Conservation (phyloP, 2,329 filamentous ascomycete genomes). For the Botryotinia convoluta region DNA sequence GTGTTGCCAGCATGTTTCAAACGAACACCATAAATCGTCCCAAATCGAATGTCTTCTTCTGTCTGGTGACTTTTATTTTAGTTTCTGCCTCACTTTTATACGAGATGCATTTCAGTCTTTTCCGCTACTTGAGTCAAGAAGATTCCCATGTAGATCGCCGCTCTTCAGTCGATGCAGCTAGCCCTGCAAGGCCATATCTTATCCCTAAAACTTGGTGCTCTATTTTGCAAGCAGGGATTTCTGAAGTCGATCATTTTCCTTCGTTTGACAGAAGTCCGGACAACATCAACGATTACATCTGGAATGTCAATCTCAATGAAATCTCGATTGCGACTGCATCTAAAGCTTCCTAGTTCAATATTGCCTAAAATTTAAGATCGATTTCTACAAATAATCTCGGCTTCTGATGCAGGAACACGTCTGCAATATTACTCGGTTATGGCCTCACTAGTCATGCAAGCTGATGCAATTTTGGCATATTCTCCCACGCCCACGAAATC, state of each 20-base stretch:
- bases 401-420: neutral
- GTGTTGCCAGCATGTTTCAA: neutral
- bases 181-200: neutral
- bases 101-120: neutral
- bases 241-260: no score
- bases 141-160: neutral
- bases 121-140: neutral
- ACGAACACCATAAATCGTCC: neutral
- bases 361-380: neutral
- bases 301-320: no score
- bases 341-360: no score
- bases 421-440: neutral
- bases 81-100: neutral
- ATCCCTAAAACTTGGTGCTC: neutral
- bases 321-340: no score
- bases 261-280: no score
- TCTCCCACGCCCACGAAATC: neutral
- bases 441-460: neutral
- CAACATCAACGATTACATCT: no score
- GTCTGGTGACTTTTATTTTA: neutral
- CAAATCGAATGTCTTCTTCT: neutral
- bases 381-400: neutral
- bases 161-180: neutral
- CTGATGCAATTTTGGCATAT: neutral
- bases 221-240: no score